Base-by-base conservation (phyloP, 495 filamentous ascomycete species). In the Hypomontagnella monticulosa region DNA sequence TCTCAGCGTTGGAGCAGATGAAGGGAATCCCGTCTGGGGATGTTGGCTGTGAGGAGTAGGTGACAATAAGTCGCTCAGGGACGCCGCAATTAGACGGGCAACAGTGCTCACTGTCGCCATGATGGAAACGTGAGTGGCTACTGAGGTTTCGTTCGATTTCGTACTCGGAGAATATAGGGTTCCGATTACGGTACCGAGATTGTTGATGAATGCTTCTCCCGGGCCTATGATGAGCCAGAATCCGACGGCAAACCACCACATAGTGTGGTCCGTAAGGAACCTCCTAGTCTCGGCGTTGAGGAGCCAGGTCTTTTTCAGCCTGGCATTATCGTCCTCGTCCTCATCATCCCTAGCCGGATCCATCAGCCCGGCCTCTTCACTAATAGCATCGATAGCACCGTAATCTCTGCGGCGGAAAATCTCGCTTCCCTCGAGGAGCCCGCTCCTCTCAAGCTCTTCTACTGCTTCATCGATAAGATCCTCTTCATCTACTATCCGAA, bases 151-250 rank as follows among this genome's bases (percentile, higher is more conserved):
- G 16, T 82, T 73, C 6, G 78, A 71, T 3, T 66, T 67, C 20
- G 74, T 67, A 8, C 80, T 75, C 9, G 87, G 84, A 0, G 91
- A 88, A 54, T 88, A 91, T 8, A 98, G 80, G 1, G 95, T 93
- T 60, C 90, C 89, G 69, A 97, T 92, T 57, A 99, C 88, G 16
- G 94, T 96, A 41, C 95, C 95, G 44, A 99, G 84, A 67, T 99
- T 99, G 78, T 98, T 99, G 70, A 97, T 93, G 76, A 97, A 99
- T 7, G 93, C 89, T 80, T 99, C 95, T 15, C 94, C 93, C 0
- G 95, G 93, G 3, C 95, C 95, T 49, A 91, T 92, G 61, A 96
- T 91, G 63, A 97, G 83, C 83, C 97, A 96, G 79, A 99, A 96
- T 18, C 94, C 95, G 1, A 88, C 74, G 0, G 93, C 91, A 57